Percentiles rank a stretch among this genome's conserved stretches.
phyloP scores from a whole-genome alignment of 2,329 filamentous ascomycete species.

The Boeremia lycopersici region DNA sequence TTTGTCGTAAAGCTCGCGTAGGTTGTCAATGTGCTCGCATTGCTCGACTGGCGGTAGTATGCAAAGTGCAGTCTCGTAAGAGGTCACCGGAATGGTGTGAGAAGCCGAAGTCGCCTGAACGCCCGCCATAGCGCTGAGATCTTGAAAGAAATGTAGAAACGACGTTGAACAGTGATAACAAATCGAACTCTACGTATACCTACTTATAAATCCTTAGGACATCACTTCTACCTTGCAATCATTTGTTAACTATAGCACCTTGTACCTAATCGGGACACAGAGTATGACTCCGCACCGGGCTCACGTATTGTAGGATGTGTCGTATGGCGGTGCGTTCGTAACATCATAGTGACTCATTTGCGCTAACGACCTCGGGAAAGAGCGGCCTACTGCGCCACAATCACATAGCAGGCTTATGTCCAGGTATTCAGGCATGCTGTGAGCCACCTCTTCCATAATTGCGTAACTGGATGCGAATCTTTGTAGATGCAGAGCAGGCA shows the following conservation, averaged over 20 bases:
- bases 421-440: neutral
- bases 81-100: constrained; percentile 39
- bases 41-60: constrained; percentile 60
- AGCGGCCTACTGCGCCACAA: constrained; percentile 22
- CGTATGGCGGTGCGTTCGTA: constrained; percentile 14
- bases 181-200: constrained; percentile 5
- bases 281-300: constrained; percentile 21
- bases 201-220: no score
- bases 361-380: constrained; percentile 19
- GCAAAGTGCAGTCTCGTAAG: constrained; percentile 66
- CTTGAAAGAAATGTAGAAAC: neutral
- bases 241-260: neutral
- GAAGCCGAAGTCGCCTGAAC: constrained; percentile 2
- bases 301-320: neutral
- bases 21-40: constrained; percentile 57
- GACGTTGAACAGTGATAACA: neutral
- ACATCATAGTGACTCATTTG: constrained; percentile 35
- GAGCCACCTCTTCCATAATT: neutral
- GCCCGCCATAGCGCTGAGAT: constrained; percentile 25
- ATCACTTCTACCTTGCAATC: no score
- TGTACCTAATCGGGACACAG: constrained; percentile 5
- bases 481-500: neutral
- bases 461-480: neutral
- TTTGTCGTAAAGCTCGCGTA: constrained; percentile 69
- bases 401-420: neutral